phyloP scores from a whole-genome alignment of 306 rosid species.

The Vigna trinervia region DNA sequence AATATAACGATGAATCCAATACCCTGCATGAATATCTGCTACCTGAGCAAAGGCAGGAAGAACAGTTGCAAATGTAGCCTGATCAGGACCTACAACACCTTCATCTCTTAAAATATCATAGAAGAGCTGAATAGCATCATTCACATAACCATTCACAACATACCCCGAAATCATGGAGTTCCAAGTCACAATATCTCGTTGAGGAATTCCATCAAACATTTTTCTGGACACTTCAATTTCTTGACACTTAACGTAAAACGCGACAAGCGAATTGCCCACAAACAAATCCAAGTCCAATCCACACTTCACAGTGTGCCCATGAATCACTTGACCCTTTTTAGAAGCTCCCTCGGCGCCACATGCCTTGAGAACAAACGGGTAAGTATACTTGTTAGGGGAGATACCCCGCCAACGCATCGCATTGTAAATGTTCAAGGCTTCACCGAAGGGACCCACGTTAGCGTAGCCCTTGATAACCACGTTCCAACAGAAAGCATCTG shows the following conservation, averaged over 20 bases:
- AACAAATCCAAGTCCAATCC: conserved; percentile 75
- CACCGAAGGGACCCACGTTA: conserved; percentile 63
- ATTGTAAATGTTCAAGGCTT: conserved; percentile 59
- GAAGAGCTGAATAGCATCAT: conserved; percentile 65
- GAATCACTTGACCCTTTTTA: conserved; percentile 60
- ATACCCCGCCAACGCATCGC: conserved; percentile 56
- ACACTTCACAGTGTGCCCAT: conserved; percentile 66
- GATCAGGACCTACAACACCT: conserved; percentile 51
- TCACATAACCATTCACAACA: conserved; percentile 51
- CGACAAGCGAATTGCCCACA: conserved; percentile 63
- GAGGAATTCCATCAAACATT: conserved; percentile 64
- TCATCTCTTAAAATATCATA: conserved; percentile 53
- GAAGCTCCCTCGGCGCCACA: conserved; percentile 62
- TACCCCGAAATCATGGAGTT: conserved; percentile 81
- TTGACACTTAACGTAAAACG: conserved; percentile 66
- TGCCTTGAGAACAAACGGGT: conserved; percentile 80
- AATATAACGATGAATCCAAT: conserved; percentile 74
- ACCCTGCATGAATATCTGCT: conserved; percentile 64
- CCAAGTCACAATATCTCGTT: conserved; percentile 70
- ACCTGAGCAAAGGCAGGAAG: conserved; percentile 71
- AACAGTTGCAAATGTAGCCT: conserved; percentile 65
- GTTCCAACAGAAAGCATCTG: conserved; percentile 83
- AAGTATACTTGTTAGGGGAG: conserved; percentile 62
- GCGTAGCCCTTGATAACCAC: conserved; percentile 77
- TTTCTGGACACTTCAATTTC: conserved; percentile 57